A percentile compares a stretch with the other conserved stretches of the same genome.
Evolutionary conservation across 192 early-diverging fungal species (phyloP).

Genomic region (Chytriomyces sp.): DNA sequence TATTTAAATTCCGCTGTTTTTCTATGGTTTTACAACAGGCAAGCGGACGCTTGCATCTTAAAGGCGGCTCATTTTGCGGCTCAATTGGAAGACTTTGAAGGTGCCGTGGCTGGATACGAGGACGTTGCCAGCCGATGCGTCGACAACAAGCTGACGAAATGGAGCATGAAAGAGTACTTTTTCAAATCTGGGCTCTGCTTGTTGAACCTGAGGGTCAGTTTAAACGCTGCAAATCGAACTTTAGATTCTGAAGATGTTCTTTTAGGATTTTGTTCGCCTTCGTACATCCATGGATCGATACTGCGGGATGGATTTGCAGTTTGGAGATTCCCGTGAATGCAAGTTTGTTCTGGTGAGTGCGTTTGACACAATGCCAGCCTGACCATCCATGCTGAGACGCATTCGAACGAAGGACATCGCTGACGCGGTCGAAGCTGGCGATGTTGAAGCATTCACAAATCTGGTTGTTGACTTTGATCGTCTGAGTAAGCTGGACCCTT

Average conservation of each 20-base stretch:
- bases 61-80: constrained; percentile 93
- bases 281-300: constrained; percentile 82
- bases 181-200: constrained; percentile 94
- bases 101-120: constrained; percentile 92
- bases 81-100: constrained; percentile 84
- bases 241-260: background rate
- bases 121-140: constrained; percentile 78
- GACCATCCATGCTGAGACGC: background rate
- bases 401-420: constrained; percentile 59
- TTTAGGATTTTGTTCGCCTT: constrained; percentile 77
- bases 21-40: constrained; percentile 50
- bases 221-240: background rate
- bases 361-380: background rate
- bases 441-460: constrained; percentile 83
- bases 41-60: constrained; percentile 87
- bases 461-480: constrained; percentile 83
- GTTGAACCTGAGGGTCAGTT: constrained; percentile 73
- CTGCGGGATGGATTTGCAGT: constrained; percentile 85
- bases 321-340: constrained; percentile 84
- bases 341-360: constrained; percentile 53
- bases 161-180: constrained; percentile 96
- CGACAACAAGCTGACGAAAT: constrained; percentile 91
- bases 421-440: constrained; percentile 75
- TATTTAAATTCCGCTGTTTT: background rate
- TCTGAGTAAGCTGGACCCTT: constrained; percentile 89